These are phyloP conservation scores for Oropetium thomaeum DNA, from an alignment of 176 grass and related monocot genomes.

Conservation along the genomic window DNA sequence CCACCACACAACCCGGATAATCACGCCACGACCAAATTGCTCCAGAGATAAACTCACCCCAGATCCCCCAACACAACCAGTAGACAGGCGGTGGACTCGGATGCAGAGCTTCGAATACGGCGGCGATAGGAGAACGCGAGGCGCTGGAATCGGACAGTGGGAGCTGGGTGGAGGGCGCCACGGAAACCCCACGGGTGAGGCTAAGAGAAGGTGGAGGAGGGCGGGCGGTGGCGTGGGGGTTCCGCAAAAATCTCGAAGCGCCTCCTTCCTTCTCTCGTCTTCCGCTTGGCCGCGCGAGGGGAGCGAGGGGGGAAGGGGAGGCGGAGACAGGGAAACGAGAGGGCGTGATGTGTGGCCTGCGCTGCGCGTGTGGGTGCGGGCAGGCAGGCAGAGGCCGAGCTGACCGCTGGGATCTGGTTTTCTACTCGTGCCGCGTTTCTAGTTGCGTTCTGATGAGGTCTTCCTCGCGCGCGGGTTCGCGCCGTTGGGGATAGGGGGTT, in stretches of 20 bases:
- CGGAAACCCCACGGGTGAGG: background rate
- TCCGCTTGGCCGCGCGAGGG: slow-evolving; percentile 28
- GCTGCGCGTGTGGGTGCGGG: slow-evolving; percentile 16
- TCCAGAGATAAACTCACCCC: background rate
- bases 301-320: slow-evolving; percentile 12
- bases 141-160: background rate
- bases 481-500: background rate
- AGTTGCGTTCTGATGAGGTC: background rate
- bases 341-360: slow-evolving; percentile 24
- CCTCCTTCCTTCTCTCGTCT: slow-evolving; percentile 17
- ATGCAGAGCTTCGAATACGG: slow-evolving; percentile 32
- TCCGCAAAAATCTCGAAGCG: slow-evolving; percentile 53
- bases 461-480: background rate
- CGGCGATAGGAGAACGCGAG: background rate
- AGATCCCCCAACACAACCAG: slow-evolving; percentile 12
- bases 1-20: background rate
- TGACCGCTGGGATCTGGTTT: background rate
- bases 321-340: background rate
- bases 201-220: background rate
- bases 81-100: background rate
- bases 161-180: background rate
- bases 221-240: slow-evolving; percentile 30
- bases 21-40: background rate
- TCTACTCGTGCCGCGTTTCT: slow-evolving; percentile 11
- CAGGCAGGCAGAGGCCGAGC: background rate